These are phyloP conservation scores for Phaeotremella fagi DNA, from an alignment of 768 basidiomycete species.

Conservation along the genomic window DNA sequence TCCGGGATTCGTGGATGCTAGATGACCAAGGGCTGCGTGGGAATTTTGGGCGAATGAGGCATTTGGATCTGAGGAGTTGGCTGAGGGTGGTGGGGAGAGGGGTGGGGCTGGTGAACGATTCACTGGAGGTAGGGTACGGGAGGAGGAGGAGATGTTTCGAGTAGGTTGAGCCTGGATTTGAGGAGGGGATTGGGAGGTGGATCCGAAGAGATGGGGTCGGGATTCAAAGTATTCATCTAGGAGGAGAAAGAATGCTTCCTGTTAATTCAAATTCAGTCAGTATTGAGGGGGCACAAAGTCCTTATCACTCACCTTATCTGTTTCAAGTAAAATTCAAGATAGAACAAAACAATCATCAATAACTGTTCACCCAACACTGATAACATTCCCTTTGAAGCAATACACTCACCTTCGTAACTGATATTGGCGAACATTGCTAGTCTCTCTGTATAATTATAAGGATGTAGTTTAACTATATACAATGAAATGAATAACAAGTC, in stretches of 20 bases:
- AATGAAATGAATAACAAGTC: too few species aligned
- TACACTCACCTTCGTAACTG: constrained; percentile 29
- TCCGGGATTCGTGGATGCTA: constrained; percentile 14
- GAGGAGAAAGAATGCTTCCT: constrained; percentile 43
- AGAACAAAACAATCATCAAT: constrained; percentile 1
- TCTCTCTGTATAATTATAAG: too few species aligned
- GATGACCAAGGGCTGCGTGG: neutral
- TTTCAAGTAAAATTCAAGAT: neutral
- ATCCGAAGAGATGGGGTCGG: constrained; percentile 26
- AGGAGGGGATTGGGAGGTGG: constrained; percentile 1
- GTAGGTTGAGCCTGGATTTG: neutral
- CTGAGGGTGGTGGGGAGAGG: neutral
- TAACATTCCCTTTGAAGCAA: neutral
- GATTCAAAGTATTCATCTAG: constrained; percentile 43
- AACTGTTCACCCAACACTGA: too few species aligned
- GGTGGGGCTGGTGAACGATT: neutral
- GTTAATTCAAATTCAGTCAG: neutral
- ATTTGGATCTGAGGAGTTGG: neutral
- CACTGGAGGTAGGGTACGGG: constrained; percentile 5
- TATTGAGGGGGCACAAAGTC: neutral
- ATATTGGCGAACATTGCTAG: constrained; percentile 41
- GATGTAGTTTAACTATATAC: too few species aligned
- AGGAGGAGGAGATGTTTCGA: neutral
- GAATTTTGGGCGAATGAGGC: neutral
- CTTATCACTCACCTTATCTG: constrained; percentile 6